Evolutionary conservation across 345 rosid genomes (phyloP).

Genomic region (Erysimum cheiranthoides): DNA sequence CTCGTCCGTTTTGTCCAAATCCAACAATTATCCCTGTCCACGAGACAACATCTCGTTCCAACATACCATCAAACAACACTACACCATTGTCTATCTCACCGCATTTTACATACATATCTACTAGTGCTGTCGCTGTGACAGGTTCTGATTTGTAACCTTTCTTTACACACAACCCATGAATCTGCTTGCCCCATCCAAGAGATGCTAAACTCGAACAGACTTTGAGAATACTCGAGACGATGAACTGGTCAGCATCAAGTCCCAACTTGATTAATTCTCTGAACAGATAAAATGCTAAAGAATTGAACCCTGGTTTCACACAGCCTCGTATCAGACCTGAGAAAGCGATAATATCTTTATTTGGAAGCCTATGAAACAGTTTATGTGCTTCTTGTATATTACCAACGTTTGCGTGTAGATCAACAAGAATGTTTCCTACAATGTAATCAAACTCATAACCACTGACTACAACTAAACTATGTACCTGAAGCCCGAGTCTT

Average conservation of each 20-base stretch:
- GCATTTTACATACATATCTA: slow-evolving; percentile 73
- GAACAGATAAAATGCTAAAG: slow-evolving; percentile 54
- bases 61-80: slow-evolving; percentile 50
- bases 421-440: slow-evolving; percentile 68
- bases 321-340: slow-evolving; percentile 64
- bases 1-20: slow-evolving; percentile 78
- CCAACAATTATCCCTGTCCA: slow-evolving; percentile 80
- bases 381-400: slow-evolving; percentile 47
- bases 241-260: slow-evolving; percentile 57
- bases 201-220: slow-evolving; percentile 65
- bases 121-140: slow-evolving; percentile 54
- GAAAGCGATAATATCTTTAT: slow-evolving; percentile 69
- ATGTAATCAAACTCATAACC: slow-evolving; percentile 64
- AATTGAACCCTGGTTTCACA: slow-evolving; percentile 52
- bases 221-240: slow-evolving; percentile 61
- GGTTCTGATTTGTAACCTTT: slow-evolving; percentile 60
- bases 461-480: slow-evolving; percentile 57
- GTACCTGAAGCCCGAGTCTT: slow-evolving; percentile 68
- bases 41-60: slow-evolving; percentile 62
- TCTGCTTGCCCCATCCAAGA: slow-evolving; percentile 62
- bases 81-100: slow-evolving; percentile 65
- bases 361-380: slow-evolving; percentile 58
- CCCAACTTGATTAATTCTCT: slow-evolving; percentile 53
- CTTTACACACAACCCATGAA: slow-evolving; percentile 66
- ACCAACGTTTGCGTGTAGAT: slow-evolving; percentile 62